A percentile compares a stretch with the other conserved stretches of the same genome.
Conservation (phyloP, 768 basidiomycete species). For the Lentinula sp. region DNA sequence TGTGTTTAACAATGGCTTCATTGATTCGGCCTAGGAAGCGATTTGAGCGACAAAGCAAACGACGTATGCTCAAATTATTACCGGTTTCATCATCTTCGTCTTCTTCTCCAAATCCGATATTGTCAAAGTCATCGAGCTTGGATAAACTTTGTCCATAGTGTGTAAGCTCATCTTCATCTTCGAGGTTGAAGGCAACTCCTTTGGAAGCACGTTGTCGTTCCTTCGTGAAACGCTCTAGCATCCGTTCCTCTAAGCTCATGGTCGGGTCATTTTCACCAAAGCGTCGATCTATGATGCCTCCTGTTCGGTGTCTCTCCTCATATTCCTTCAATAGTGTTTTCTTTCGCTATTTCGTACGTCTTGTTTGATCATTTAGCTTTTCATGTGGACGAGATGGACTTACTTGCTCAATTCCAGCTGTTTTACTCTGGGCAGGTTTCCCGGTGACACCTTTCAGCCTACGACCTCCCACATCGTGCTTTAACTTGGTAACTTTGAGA, state of each 20-base stretch:
- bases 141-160: conserved; percentile 89
- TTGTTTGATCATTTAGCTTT: conserved; percentile 1
- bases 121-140: conserved; percentile 70
- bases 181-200: conserved; percentile 79
- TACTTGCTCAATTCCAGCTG: conserved; percentile 87
- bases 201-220: conserved; percentile 80
- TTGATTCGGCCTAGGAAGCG: conserved; percentile 56
- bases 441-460: conserved; percentile 80
- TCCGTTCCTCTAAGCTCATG: conserved; percentile 93
- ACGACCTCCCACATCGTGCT: conserved; percentile 89
- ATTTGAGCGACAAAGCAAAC: conserved; percentile 1
- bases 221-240: conserved; percentile 92
- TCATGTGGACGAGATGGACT: conserved; percentile 11
- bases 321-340: conserved; percentile 87
- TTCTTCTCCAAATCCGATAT: conserved; percentile 49
- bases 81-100: conserved; percentile 49
- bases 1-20: conserved; percentile 53
- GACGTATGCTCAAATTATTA: conserved; percentile 13
- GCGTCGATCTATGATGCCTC: conserved; percentile 87
- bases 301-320: conserved; percentile 72
- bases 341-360: conserved; percentile 53
- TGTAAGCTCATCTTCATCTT: conserved; percentile 86
- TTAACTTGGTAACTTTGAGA: conserved; percentile 83
- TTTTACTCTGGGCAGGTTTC: conserved; percentile 82
- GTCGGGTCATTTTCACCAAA: conserved; percentile 94